Base-by-base conservation (phyloP, 305 asterid genomes). In the Rubia tinctorum region DNA sequence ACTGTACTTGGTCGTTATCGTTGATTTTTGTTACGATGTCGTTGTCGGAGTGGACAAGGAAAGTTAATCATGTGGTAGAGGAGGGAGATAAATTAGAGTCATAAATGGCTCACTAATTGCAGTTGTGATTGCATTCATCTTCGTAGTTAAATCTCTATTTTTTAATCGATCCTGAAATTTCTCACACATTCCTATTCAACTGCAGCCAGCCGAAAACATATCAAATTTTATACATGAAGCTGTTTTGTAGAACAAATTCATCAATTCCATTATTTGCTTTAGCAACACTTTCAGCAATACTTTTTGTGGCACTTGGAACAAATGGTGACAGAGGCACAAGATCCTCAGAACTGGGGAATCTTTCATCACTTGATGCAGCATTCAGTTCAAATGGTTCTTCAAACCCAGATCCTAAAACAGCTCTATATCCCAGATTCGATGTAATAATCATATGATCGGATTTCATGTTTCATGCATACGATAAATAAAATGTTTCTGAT, bases 351-450 rank as follows among this genome's bases (percentile, higher is more conserved):
- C 83, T 42, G 66, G 80, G 80, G 75, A 78, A 8, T 70, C 76
- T 55, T 73, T 61, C 58, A 9, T 2, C 51, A 22, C 40, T 23
- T 40, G 34, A 5, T 1, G 34, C 22, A 18, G n/a, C 49, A 60
- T 2, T 2, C 51, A 60, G 40, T 7, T 68, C 67, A 23, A 45
- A 0, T 4, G 37, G 73, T 81, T 75, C 73, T 49, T 69, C 27
- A 43, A 20, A 2, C 15, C 25, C 45, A 18, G 59, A 69, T 10
- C 80, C 81, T 15, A 75, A 66, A 62, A 72, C 55, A 47, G 76
- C 85, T 58, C 11, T 88, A 13, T 88, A 88, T 79, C 93, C 91
- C 10, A 80, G 78, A 8, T 88, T 86, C 87, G 70, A 60, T 69
- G 91, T 88, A 86, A 77, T 22, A 66, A 1, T 22, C 25, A 7